Percentiles rank a stretch among this genome's conserved stretches.
Evolutionary conservation across 108 stramenopile species (phyloP).

Genomic region (Skeletonema grethae): DNA sequence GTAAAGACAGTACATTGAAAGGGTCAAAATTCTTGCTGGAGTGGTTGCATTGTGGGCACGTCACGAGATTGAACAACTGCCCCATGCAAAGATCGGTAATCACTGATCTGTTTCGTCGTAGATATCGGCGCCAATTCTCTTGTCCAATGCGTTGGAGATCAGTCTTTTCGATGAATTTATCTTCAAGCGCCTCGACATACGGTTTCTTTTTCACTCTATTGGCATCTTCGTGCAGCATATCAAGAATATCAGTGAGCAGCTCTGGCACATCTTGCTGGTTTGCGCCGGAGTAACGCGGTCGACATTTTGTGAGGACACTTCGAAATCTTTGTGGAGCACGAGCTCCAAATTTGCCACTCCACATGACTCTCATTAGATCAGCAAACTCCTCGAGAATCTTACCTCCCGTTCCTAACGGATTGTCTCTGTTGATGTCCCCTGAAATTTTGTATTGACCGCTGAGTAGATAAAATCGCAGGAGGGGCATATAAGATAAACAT

Average conservation of each 20-base stretch:
- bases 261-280: constrained; percentile 97
- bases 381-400: constrained; percentile 92
- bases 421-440: constrained; percentile 91
- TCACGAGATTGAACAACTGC: constrained; percentile 81
- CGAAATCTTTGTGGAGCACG: constrained; percentile 82
- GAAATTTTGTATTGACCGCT: constrained; percentile 72
- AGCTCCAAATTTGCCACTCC: constrained; percentile 77
- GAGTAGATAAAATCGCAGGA: constrained; percentile 87
- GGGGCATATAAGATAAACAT: constrained; percentile 89
- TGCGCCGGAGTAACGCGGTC: constrained; percentile 88
- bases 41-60: constrained; percentile 81
- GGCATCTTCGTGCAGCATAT: constrained; percentile 93
- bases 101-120: constrained; percentile 79
- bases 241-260: constrained; percentile 89
- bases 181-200: constrained; percentile 85
- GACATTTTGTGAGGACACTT: constrained; percentile 68
- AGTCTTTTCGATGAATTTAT: constrained; percentile 74
- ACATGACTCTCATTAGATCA: constrained; percentile 80
- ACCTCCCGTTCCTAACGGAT: constrained; percentile 94
- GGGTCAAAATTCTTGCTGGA: constrained; percentile 93
- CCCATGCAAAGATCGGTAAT: constrained; percentile 87
- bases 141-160: constrained; percentile 70
- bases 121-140: constrained; percentile 82
- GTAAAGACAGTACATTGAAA: constrained; percentile 90
- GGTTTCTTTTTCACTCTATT: constrained; percentile 94